Conservation (phyloP, 139 green algal genomes). For the Astrephomene gubernaculifera region DNA sequence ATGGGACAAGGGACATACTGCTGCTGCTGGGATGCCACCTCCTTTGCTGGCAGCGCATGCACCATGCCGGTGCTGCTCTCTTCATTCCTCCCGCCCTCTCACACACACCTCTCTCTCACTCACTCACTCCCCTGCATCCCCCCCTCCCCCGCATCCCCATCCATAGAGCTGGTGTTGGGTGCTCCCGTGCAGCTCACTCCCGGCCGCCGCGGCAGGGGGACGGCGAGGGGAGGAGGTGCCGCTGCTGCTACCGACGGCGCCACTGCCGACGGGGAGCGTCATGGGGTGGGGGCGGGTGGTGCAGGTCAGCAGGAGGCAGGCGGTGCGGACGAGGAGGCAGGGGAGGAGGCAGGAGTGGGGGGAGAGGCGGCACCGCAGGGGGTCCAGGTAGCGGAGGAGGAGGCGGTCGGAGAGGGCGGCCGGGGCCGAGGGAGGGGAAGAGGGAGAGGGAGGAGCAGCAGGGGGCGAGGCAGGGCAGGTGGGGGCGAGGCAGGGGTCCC, state of each 20-base stretch:
- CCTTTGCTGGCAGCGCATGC: background rate
- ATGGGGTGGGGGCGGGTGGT: too few species aligned
- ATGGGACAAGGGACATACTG: too few species aligned
- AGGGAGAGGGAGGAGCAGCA: background rate
- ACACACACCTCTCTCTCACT: too few species aligned
- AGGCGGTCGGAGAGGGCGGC: background rate
- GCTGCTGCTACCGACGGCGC: background rate
- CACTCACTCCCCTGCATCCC: too few species aligned
- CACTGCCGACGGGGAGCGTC: background rate
- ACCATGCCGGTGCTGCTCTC: background rate
- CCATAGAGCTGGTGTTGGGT: constrained; percentile 33
- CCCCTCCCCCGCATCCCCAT: background rate
- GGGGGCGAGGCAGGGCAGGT: background rate
- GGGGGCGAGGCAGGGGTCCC: background rate
- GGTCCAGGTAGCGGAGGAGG: background rate
- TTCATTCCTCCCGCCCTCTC: background rate
- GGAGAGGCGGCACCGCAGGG: background rate
- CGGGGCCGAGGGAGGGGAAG: background rate
- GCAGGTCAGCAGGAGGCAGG: too few species aligned
- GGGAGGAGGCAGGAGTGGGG: too few species aligned
- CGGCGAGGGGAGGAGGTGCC: background rate
- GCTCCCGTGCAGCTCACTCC: constrained; percentile 2
- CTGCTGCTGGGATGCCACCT: too few species aligned
- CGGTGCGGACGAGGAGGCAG: too few species aligned
- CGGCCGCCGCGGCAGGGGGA: background rate